A percentile compares a stretch with the other conserved stretches of the same genome.
Conservation (phyloP, 768 basidiomycete genomes). For the Suillus tomentosus region DNA sequence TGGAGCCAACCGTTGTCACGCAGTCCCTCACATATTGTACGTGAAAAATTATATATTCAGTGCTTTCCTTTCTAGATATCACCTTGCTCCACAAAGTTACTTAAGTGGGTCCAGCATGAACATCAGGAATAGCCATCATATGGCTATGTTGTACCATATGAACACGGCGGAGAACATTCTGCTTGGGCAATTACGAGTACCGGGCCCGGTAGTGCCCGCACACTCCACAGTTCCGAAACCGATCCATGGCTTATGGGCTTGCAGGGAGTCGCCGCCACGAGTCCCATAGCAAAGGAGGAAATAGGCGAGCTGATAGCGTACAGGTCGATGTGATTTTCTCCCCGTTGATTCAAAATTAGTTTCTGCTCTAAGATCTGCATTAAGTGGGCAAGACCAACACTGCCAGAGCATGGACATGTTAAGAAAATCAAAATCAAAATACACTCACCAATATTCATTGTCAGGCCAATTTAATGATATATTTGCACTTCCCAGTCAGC, state of each 20-base stretch:
- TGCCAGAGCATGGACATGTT: not conserved
- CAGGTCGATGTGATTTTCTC: constrained; percentile 23
- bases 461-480: constrained; percentile 7
- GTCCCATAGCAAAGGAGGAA: constrained; percentile 26
- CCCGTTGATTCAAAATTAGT: constrained; percentile 20
- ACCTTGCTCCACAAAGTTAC: too few relatives aligned
- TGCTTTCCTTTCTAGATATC: not conserved
- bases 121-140: too few relatives aligned
- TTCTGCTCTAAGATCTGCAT: constrained; percentile 16
- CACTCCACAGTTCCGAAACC: constrained; percentile 21
- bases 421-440: not conserved
- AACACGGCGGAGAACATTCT: too few relatives aligned
- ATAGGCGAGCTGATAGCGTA: constrained; percentile 23
- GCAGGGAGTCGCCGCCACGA: constrained; percentile 17
- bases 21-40: not conserved
- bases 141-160: too few relatives aligned
- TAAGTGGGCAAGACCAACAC: constrained; percentile 10
- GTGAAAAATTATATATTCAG: not conserved
- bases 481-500: not conserved
- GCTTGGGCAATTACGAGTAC: too few relatives aligned
- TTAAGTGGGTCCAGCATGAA: too few relatives aligned
- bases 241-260: constrained; percentile 22
- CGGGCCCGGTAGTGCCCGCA: too few relatives aligned
- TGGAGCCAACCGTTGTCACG: not conserved
- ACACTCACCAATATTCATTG: not conserved